These are phyloP conservation scores for Neonectria neomacrospora DNA, from an alignment of 2,329 filamentous ascomycete species.

Conservation along the genomic window DNA sequence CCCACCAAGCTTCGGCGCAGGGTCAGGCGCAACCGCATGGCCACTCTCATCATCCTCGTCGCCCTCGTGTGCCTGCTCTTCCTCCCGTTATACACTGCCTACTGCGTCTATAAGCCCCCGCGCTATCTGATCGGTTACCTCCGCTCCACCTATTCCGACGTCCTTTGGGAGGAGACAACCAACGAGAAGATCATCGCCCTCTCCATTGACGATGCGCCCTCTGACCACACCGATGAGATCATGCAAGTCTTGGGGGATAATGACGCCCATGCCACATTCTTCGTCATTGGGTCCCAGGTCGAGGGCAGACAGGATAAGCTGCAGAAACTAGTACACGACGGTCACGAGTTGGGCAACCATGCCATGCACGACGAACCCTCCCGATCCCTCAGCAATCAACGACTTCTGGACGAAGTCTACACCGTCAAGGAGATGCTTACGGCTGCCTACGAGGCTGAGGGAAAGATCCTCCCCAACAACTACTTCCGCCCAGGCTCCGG, in stretches of 20 bases:
- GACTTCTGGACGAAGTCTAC: slow-evolving; percentile 71
- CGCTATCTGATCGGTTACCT: slow-evolving; percentile 76
- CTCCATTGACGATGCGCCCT: slow-evolving; percentile 89
- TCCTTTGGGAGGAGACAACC: slow-evolving; percentile 76
- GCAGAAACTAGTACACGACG: slow-evolving; percentile 66
- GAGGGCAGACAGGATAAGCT: slow-evolving; percentile 65
- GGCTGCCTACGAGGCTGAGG: slow-evolving; percentile 63
- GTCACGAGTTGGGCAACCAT: slow-evolving; percentile 85
- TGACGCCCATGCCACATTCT: slow-evolving; percentile 83
- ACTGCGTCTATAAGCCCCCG: slow-evolving; percentile 85
- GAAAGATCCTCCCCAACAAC: slow-evolving; percentile 59
- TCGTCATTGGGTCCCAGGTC: slow-evolving; percentile 85
- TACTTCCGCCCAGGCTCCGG: slow-evolving; percentile 89
- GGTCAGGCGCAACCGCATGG: slow-evolving; percentile 68
- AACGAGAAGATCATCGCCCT: slow-evolving; percentile 77
- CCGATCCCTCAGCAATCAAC: slow-evolving; percentile 65
- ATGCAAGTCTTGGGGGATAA: slow-evolving; percentile 73
- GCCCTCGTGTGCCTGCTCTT: slow-evolving; percentile 50
- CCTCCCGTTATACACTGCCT: slow-evolving; percentile 61
- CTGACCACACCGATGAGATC: slow-evolving; percentile 76
- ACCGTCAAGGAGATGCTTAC: slow-evolving; percentile 71
- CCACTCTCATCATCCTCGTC: slow-evolving; percentile 59
- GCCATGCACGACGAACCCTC: slow-evolving; percentile 89
- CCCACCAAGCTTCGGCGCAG: slow-evolving; percentile 67
- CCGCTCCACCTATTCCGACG: slow-evolving; percentile 77